Percentiles rank a stretch among this genome's conserved stretches.
Evolutionary conservation across 768 basidiomycete species (phyloP).

Genomic region (Fomitopsis serialis): DNA sequence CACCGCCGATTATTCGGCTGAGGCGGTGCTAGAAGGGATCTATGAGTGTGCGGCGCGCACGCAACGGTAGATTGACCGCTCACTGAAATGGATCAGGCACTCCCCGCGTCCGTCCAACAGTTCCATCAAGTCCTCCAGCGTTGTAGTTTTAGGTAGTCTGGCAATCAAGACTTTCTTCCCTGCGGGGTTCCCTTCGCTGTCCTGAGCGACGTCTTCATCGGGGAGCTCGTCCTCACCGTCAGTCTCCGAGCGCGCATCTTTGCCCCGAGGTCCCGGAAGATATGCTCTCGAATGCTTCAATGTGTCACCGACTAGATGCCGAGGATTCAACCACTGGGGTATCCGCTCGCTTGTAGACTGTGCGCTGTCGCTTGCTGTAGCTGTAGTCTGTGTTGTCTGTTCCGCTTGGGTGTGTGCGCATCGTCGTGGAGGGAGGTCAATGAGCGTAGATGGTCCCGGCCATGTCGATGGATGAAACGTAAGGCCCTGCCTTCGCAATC

Average conservation of each 20-base stretch:
- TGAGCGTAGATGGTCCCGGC: background rate
- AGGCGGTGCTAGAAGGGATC: too few relatives aligned
- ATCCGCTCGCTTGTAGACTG: background rate
- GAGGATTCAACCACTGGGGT: background rate
- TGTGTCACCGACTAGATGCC: background rate
- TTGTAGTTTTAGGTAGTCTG: background rate
- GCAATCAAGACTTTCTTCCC: background rate
- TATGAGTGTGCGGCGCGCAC: background rate
- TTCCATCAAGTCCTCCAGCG: background rate
- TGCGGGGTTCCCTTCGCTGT: background rate
- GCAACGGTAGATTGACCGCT: background rate
- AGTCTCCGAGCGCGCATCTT: background rate
- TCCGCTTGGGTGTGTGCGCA: background rate
- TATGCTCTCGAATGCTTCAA: background rate
- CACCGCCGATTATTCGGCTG: too few relatives aligned
- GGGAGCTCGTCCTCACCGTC: background rate
- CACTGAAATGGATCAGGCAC: background rate
- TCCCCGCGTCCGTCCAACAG: background rate
- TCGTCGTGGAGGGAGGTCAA: background rate
- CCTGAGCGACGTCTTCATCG: background rate
- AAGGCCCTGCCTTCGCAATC: too few relatives aligned
- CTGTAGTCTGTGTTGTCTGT: background rate
- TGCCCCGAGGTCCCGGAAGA: background rate
- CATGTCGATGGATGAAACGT: too few relatives aligned
- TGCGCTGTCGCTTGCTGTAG: background rate